Evolutionary conservation across 139 green algal genomes (phyloP).

Genomic region (Medakamo hakoo): DNA sequence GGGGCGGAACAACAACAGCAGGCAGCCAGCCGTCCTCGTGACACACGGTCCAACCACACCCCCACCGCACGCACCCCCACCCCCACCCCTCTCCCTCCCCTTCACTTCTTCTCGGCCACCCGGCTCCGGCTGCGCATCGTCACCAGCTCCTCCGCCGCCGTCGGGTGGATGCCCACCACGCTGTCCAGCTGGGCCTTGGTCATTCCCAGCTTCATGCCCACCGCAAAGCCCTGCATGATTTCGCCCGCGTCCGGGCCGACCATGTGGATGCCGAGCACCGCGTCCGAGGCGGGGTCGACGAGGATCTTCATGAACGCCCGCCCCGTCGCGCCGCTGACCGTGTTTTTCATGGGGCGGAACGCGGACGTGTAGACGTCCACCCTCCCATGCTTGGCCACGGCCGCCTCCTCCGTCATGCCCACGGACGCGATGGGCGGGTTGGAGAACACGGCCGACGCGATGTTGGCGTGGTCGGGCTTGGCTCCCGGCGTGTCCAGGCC

Average conservation of each 20-base stretch:
- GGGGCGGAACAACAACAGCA: too few species aligned
- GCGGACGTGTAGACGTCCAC: constrained; percentile 80
- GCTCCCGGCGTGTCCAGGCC: constrained; percentile 95
- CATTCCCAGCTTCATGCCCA: constrained; percentile 83
- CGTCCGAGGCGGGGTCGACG: constrained; percentile 55
- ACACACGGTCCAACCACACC: too few species aligned
- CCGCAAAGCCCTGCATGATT: constrained; percentile 94
- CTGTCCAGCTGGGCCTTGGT: constrained; percentile 87
- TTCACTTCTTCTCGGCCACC: not conserved
- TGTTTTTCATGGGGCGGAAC: constrained; percentile 89
- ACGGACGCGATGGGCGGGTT: constrained; percentile 76
- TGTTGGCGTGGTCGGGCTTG: constrained; percentile 96
- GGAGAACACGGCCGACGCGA: constrained; percentile 73
- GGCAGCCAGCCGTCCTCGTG: too few species aligned
- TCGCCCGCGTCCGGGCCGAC: constrained; percentile 74
- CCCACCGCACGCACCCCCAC: too few species aligned
- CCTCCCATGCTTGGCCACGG: constrained; percentile 34
- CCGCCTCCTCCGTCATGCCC: constrained; percentile 78
- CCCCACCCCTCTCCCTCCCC: too few species aligned
- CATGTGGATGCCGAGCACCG: constrained; percentile 85
- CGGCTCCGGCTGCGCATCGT: constrained; percentile 58
- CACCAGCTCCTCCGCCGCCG: constrained; percentile 90
- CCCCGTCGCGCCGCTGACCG: constrained; percentile 52
- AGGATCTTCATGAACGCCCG: constrained; percentile 63
- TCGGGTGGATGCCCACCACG: constrained; percentile 87